Evolutionary conservation across 2,329 filamentous ascomycete genomes (phyloP).

Genomic region (Pezicula radicicola): DNA sequence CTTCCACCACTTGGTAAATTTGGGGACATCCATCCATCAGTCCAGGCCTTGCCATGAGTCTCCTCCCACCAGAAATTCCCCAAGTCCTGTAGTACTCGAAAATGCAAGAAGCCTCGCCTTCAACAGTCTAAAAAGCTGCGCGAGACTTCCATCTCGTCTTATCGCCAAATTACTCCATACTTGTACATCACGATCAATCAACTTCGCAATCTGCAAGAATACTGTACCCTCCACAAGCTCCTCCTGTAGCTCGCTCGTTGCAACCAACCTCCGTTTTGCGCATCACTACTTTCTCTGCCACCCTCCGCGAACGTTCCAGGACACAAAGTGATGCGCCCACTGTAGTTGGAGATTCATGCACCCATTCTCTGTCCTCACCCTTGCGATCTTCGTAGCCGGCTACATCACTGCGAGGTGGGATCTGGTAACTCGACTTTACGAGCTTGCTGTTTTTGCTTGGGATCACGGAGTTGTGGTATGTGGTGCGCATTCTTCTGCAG

Average conservation of each 20-base stretch:
- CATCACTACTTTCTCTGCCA: background rate
- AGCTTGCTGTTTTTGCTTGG: constrained; percentile 96
- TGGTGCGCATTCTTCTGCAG: constrained; percentile 18
- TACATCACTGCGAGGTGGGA: constrained; percentile 99
- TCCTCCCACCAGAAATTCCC: background rate
- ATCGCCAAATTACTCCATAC: background rate
- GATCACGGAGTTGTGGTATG: constrained; percentile 95
- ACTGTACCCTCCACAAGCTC: background rate
- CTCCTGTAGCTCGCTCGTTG: too few relatives aligned
- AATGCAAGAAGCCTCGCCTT: background rate
- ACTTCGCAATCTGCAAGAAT: background rate
- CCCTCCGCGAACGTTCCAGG: background rate
- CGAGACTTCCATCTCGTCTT: background rate
- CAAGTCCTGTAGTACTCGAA: background rate
- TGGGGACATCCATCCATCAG: background rate
- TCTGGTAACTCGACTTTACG: constrained; percentile 93
- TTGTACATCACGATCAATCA: background rate
- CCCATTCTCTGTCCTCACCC: constrained; percentile 92
- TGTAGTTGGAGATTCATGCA: constrained; percentile 63
- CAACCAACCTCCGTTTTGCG: background rate
- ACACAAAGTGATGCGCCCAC: constrained; percentile 23
- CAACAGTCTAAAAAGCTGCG: background rate
- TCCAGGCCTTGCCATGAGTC: background rate
- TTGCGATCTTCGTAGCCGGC: constrained; percentile 98
- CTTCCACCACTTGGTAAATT: background rate